Conservation (phyloP, 225 moss, liverwort and hornwort genomes). For the Marchantia polymorpha region DNA sequence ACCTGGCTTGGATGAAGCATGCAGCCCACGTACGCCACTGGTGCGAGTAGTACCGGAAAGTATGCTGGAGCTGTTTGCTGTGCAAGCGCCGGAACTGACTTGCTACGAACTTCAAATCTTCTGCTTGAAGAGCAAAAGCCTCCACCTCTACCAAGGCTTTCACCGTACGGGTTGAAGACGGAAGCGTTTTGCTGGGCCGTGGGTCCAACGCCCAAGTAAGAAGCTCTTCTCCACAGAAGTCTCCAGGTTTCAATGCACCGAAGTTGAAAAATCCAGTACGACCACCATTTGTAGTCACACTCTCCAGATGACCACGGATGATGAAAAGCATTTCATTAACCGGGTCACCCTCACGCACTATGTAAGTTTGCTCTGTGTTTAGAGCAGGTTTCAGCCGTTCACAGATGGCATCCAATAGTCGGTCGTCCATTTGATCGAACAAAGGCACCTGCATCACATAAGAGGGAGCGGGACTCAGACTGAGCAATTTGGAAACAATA, state of each 20-base stretch:
- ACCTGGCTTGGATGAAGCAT: constrained; percentile 82
- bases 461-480: background rate
- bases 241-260: constrained; percentile 58
- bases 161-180: constrained; percentile 81
- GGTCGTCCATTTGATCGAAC: constrained; percentile 94
- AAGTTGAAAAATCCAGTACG: constrained; percentile 65
- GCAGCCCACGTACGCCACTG: constrained; percentile 96
- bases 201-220: constrained; percentile 97
- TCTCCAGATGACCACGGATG: constrained; percentile 79
- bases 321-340: constrained; percentile 95
- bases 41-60: constrained; percentile 93
- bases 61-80: constrained; percentile 92
- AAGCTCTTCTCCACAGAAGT: constrained; percentile 90
- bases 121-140: constrained; percentile 71
- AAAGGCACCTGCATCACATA: constrained; percentile 62
- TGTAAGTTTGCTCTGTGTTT: constrained; percentile 72
- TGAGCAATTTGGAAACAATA: background rate
- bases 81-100: constrained; percentile 90
- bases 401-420: constrained; percentile 91
- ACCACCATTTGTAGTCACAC: constrained; percentile 66
- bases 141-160: constrained; percentile 76
- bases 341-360: constrained; percentile 88
- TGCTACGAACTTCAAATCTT: constrained; percentile 93
- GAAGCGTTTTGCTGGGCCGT: constrained; percentile 70
- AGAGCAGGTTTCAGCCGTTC: constrained; percentile 77